Evolutionary conservation across 257 asterid genomes (phyloP).

Genomic region (Penstemon newberryi): DNA sequence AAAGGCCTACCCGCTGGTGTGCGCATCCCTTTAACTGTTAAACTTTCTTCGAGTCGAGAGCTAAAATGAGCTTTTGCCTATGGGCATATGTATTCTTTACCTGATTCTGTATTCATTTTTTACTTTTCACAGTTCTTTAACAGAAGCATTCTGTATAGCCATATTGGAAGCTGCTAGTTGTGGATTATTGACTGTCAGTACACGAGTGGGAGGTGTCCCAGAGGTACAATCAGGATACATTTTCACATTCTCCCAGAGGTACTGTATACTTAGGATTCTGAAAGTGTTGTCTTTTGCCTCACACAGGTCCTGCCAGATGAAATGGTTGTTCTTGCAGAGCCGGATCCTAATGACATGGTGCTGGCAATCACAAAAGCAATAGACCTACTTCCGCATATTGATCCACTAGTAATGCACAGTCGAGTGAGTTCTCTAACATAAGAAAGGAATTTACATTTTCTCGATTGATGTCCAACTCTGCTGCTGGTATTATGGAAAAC

Average conservation of each 20-base stretch:
- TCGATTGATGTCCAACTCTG: no score
- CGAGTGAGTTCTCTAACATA: slow-evolving; percentile 57
- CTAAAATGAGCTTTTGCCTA: slow-evolving; percentile 12
- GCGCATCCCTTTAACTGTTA: background rate
- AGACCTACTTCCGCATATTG: slow-evolving; percentile 77
- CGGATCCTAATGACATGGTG: slow-evolving; percentile 93
- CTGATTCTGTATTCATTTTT: slow-evolving; percentile 30
- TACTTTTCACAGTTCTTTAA: slow-evolving; percentile 69
- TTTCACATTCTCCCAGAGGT: slow-evolving; percentile 18
- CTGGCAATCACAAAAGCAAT: slow-evolving; percentile 77
- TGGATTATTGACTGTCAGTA: slow-evolving; percentile 96
- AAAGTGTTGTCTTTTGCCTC: slow-evolving; percentile 23
- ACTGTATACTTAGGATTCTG: slow-evolving; percentile 21
- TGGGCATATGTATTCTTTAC: slow-evolving; percentile 10
- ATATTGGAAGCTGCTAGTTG: slow-evolving; percentile 98
- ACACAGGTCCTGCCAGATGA: slow-evolving; percentile 96
- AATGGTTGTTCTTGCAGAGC: slow-evolving; percentile 87
- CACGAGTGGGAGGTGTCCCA: slow-evolving; percentile 99
- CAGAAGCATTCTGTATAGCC: slow-evolving; percentile 98
- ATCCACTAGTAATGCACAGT: slow-evolving; percentile 83
- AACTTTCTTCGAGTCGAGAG: background rate
- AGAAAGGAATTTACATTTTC: slow-evolving; percentile 13
- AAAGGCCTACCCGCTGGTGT: background rate
- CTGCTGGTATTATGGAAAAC: background rate
- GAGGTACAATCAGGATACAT: slow-evolving; percentile 63